Percentiles rank a stretch among this genome's conserved stretches.
These are phyloP conservation scores for Globisporangium paddicum DNA, from an alignment of 352 stramenopile species.

Conservation along the genomic window DNA sequence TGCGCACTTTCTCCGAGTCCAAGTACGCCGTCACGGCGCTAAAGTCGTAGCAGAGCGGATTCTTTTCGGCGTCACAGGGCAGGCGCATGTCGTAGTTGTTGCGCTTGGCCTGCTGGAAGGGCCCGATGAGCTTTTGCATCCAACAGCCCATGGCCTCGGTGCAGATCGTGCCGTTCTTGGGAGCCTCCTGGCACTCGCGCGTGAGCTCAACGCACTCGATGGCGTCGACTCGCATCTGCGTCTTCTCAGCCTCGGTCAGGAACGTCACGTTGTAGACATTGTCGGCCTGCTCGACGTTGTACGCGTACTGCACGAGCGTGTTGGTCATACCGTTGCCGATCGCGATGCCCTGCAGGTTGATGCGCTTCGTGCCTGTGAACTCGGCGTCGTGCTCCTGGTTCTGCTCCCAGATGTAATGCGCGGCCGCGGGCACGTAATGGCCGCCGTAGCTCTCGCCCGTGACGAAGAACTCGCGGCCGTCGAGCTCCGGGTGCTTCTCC, in stretches of 20 bases:
- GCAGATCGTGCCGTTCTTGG: slow-evolving; percentile 24
- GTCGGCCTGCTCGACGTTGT: slow-evolving; percentile 40
- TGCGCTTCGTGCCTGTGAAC: neutral
- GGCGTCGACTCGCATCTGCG: slow-evolving; percentile 32
- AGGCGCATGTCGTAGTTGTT: slow-evolving; percentile 66
- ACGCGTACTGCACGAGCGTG: slow-evolving; percentile 21
- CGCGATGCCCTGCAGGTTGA: slow-evolving; percentile 57
- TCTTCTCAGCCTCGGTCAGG: slow-evolving; percentile 25
- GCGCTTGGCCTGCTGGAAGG: slow-evolving; percentile 17
- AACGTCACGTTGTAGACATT: slow-evolving; percentile 66
- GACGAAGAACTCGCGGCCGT: slow-evolving; percentile 39
- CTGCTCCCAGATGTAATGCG: slow-evolving; percentile 32
- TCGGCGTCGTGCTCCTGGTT: neutral
- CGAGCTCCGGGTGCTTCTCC: slow-evolving; percentile 38
- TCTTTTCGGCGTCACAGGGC: slow-evolving; percentile 22
- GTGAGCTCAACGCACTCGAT: slow-evolving; percentile 19
- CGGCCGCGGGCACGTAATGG: slow-evolving; percentile 42
- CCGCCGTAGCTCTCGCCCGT: slow-evolving; percentile 51
- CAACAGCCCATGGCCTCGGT: slow-evolving; percentile 26
- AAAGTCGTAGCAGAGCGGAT: slow-evolving; percentile 8
- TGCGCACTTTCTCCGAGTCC: neutral
- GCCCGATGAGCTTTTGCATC: slow-evolving; percentile 18
- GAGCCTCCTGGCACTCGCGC: neutral
- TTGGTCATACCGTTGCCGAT: slow-evolving; percentile 68
- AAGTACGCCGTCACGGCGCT: neutral